These are phyloP conservation scores for Rosa hybrid DNA, from an alignment of 331 rosid species.

Conservation along the genomic window DNA sequence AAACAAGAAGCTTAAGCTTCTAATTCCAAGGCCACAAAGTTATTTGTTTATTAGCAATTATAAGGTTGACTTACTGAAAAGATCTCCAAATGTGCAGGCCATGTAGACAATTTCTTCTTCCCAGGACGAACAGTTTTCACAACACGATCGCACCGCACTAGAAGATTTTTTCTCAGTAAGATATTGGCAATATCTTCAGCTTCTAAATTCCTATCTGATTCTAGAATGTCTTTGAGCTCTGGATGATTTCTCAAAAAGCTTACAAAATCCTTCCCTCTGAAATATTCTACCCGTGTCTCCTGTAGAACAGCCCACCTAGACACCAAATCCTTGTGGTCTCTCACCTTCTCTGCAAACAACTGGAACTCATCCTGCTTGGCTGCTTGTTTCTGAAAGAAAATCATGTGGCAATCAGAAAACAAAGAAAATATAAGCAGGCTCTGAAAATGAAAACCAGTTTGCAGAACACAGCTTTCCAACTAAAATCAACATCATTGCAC, in stretches of 20 bases:
- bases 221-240: constrained; percentile 76
- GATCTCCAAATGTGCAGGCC: constrained; percentile 98
- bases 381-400: constrained; percentile 71
- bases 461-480: not conserved
- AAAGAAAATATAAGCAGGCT: not conserved
- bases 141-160: constrained; percentile 95
- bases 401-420: constrained; percentile 21
- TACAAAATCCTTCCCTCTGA: constrained; percentile 91
- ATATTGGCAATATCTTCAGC: constrained; percentile 76
- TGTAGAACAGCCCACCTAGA: constrained; percentile 98
- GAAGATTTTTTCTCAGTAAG: constrained; percentile 70
- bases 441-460: not conserved
- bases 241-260: constrained; percentile 81
- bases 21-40: constrained; percentile 11
- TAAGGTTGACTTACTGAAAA: constrained; percentile 52
- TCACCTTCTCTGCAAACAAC: constrained; percentile 93
- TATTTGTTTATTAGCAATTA: not conserved
- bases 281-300: constrained; percentile 95
- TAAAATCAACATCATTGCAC: not conserved
- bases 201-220: constrained; percentile 68
- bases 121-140: constrained; percentile 98
- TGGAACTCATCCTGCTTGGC: constrained; percentile 79
- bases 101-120: constrained; percentile 89
- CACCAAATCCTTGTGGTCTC: constrained; percentile 85
- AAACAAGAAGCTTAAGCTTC: constrained; percentile 11